Conservation (phyloP, 345 rosid species). For the Citrus trifoliata region DNA sequence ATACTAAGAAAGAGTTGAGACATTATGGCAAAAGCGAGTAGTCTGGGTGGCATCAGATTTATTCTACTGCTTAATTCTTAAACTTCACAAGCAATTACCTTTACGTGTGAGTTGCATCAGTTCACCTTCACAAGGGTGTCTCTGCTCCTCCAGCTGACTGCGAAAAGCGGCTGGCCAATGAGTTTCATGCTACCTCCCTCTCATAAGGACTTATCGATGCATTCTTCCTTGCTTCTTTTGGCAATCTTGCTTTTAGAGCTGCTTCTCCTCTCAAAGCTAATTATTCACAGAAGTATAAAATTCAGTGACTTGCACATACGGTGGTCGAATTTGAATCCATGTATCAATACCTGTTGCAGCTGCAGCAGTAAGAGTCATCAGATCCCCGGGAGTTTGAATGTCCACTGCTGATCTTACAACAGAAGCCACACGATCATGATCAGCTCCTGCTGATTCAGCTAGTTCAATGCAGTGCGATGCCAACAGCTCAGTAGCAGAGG, state of each 20-base stretch:
- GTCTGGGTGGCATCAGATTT: neutral
- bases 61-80: neutral
- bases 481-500: conserved; percentile 84
- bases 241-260: conserved; percentile 66
- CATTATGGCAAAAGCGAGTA: too few species aligned
- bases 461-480: conserved; percentile 88
- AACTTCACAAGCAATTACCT: conserved; percentile 38
- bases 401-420: conserved; percentile 81
- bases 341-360: conserved; percentile 81
- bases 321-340: neutral
- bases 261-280: conserved; percentile 94
- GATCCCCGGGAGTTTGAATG: conserved; percentile 75
- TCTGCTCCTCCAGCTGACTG: conserved; percentile 36
- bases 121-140: conserved; percentile 60
- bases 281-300: neutral
- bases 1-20: neutral
- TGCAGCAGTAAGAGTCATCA: conserved; percentile 88
- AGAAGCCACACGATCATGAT: conserved; percentile 62
- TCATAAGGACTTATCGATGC: conserved; percentile 86
- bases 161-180: conserved; percentile 38
- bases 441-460: conserved; percentile 79
- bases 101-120: conserved; percentile 62
- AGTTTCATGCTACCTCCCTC: conserved; percentile 44
- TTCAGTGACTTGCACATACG: neutral
- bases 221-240: conserved; percentile 83